phyloP scores from a whole-genome alignment of 139 green algal genomes.

The Monoraphidium neglectum region DNA sequence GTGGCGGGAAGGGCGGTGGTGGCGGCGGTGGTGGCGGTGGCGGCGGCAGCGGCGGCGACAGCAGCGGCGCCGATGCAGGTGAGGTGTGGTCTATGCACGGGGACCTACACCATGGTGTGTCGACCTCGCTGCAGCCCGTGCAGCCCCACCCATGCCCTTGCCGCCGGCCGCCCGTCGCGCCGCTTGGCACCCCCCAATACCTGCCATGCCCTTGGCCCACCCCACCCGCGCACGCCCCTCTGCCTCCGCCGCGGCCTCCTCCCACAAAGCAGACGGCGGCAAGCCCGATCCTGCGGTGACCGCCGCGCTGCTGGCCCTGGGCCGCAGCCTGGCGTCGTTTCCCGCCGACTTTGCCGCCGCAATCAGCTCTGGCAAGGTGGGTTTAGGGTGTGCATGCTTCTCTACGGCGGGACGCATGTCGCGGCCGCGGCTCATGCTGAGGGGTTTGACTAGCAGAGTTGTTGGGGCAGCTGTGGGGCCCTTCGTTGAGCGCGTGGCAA shows the following conservation, averaged over 20 bases:
- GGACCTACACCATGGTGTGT: not conserved
- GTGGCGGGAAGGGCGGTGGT: conserved; percentile 3
- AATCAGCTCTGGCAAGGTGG: conserved; percentile 60
- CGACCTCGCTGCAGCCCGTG: no score
- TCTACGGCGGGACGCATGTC: not conserved
- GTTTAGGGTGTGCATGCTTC: not conserved
- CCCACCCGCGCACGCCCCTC: not conserved
- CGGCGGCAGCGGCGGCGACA: not conserved
- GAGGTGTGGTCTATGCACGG: not conserved
- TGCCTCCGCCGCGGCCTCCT: not conserved
- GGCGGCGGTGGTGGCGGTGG: not conserved
- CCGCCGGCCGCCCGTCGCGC: not conserved
- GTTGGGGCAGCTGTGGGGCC: not conserved
- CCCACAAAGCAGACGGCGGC: not conserved
- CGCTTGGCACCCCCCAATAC: not conserved
- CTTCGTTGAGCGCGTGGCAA: no score
- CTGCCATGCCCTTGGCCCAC: not conserved
- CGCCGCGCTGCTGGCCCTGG: conserved; percentile 30
- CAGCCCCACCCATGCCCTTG: not conserved
- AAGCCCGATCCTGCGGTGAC: not conserved
- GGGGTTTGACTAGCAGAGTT: not conserved
- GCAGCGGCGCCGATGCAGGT: conserved; percentile 4
- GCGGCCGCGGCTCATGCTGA: not conserved
- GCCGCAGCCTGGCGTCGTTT: conserved; percentile 48
- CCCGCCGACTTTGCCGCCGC: conserved; percentile 70